Evolutionary conservation across 306 rosid genomes (phyloP).

Genomic region (Aeschynomene evenia): DNA sequence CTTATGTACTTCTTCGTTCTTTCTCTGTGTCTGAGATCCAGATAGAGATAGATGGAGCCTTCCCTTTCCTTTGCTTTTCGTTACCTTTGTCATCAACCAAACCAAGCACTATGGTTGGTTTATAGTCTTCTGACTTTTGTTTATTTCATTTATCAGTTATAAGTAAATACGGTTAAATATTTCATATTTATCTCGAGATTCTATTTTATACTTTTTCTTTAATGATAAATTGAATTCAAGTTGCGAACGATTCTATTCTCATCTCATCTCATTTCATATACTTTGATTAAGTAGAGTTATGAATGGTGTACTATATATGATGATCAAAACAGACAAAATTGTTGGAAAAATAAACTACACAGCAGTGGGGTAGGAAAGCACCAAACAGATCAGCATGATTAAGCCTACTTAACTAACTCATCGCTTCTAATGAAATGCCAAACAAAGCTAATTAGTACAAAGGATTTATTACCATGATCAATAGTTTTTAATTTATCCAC

Average conservation of each 20-base stretch:
- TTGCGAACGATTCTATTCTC: not conserved
- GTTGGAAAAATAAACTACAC: too few relatives aligned
- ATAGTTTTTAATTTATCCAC: too few relatives aligned
- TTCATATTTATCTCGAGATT: not conserved
- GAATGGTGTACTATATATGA: too few relatives aligned
- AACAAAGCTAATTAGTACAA: too few relatives aligned
- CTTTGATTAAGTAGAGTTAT: too few relatives aligned
- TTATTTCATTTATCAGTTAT: conserved; percentile 3
- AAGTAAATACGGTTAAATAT: not conserved
- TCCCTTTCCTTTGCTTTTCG: not conserved
- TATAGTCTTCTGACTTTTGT: conserved; percentile 16
- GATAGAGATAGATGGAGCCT: not conserved
- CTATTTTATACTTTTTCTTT: not conserved
- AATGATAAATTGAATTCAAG: not conserved
- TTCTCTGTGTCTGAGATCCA: too few relatives aligned
- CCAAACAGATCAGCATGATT: too few relatives aligned
- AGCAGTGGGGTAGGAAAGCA: too few relatives aligned
- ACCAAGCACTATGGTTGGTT: conserved; percentile 9
- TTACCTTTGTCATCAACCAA: not conserved
- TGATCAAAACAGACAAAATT: too few relatives aligned
- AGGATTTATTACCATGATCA: too few relatives aligned
- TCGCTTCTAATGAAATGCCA: too few relatives aligned
- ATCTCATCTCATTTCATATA: not conserved
- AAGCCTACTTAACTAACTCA: too few relatives aligned
- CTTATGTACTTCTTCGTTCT: not conserved